A percentile compares a stretch with the other conserved stretches of the same genome.
Evolutionary conservation across 129 eudicot species (phyloP).

Genomic region (Kitagawia praeruptora): DNA sequence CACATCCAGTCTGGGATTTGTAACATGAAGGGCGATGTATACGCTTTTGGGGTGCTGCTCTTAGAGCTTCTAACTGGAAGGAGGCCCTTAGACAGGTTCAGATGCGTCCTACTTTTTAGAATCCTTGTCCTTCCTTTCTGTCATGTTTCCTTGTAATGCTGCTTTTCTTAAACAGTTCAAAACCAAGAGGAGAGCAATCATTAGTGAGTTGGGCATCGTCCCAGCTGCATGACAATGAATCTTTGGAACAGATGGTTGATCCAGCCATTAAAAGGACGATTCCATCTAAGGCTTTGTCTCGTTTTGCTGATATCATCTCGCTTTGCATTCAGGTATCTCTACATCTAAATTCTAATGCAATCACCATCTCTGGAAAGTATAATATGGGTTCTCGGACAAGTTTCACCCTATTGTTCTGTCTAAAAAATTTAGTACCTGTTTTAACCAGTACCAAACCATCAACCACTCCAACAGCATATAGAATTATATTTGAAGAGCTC

Average conservation of each 20-base stretch:
- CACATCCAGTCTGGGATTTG: slow-evolving; percentile 39
- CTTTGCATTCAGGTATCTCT: slow-evolving; percentile 73
- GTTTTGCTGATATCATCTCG: slow-evolving; percentile 69
- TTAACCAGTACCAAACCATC: not conserved
- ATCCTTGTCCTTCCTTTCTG: slow-evolving; percentile 1
- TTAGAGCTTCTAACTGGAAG: slow-evolving; percentile 81
- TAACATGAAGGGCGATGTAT: slow-evolving; percentile 62
- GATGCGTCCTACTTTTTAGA: not conserved
- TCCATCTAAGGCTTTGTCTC: slow-evolving; percentile 53
- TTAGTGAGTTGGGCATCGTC: slow-evolving; percentile 83
- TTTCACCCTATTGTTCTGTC: not conserved
- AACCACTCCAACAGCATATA: not conserved
- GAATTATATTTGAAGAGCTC: not conserved
- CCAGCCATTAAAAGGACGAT: slow-evolving; percentile 40
- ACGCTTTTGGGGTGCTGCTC: slow-evolving; percentile 86
- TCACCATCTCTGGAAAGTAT: not conserved
- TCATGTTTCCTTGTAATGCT: slow-evolving; percentile 3
- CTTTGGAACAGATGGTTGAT: slow-evolving; percentile 76
- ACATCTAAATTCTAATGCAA: not conserved
- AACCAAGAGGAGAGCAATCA: slow-evolving; percentile 57
- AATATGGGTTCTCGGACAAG: not conserved
- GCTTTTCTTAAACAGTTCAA: slow-evolving; percentile 36
- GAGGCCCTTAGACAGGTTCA: slow-evolving; percentile 68
- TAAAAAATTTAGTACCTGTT: not conserved
- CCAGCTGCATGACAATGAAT: slow-evolving; percentile 70